Percentiles rank a stretch among this genome's conserved stretches.
Evolutionary conservation across 2,329 filamentous ascomycete species (phyloP).

Genomic region (Aspergillus novofumigatus): DNA sequence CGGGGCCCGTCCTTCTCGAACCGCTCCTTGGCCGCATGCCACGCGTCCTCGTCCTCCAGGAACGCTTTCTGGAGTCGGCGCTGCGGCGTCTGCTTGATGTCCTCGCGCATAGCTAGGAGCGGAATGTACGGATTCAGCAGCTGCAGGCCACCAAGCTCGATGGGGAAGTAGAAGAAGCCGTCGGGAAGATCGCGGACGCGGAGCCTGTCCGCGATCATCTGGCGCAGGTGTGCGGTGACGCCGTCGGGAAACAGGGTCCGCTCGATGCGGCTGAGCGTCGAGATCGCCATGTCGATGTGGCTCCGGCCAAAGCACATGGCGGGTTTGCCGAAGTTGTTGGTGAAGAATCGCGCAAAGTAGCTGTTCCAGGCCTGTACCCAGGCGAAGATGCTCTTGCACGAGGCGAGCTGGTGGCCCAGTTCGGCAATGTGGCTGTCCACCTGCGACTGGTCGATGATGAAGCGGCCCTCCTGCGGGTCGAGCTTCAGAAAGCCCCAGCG

Average conservation of each 20-base stretch:
- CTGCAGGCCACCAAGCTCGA: slow-evolving; percentile 49
- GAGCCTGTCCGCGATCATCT: slow-evolving; percentile 51
- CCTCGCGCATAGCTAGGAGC: slow-evolving; percentile 45
- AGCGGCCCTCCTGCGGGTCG: slow-evolving; percentile 50
- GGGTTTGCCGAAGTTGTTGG: slow-evolving; percentile 54
- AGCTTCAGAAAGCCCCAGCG: slow-evolving; percentile 59
- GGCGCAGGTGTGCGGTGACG: slow-evolving; percentile 55
- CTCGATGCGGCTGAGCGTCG: slow-evolving; percentile 52
- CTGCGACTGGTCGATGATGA: slow-evolving; percentile 56
- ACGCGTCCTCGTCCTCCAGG: slow-evolving; percentile 50
- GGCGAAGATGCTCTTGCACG: slow-evolving; percentile 53
- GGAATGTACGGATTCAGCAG: slow-evolving; percentile 49
- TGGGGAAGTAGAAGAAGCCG: slow-evolving; percentile 51
- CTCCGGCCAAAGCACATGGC: slow-evolving; percentile 52
- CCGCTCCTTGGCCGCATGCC: slow-evolving; percentile 41
- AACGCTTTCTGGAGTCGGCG: slow-evolving; percentile 30
- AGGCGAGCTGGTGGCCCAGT: slow-evolving; percentile 54
- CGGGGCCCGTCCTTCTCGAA: slow-evolving; percentile 26
- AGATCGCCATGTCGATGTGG: slow-evolving; percentile 54
- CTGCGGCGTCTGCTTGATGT: slow-evolving; percentile 34
- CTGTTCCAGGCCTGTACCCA: slow-evolving; percentile 60
- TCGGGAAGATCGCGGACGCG: slow-evolving; percentile 45
- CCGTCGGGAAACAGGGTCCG: slow-evolving; percentile 46
- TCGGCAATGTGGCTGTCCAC: slow-evolving; percentile 59
- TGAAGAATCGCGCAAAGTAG: slow-evolving; percentile 55